Evolutionary conservation across 2,329 filamentous ascomycete genomes (phyloP).

Genomic region (Pseudogymnoascus sp.): DNA sequence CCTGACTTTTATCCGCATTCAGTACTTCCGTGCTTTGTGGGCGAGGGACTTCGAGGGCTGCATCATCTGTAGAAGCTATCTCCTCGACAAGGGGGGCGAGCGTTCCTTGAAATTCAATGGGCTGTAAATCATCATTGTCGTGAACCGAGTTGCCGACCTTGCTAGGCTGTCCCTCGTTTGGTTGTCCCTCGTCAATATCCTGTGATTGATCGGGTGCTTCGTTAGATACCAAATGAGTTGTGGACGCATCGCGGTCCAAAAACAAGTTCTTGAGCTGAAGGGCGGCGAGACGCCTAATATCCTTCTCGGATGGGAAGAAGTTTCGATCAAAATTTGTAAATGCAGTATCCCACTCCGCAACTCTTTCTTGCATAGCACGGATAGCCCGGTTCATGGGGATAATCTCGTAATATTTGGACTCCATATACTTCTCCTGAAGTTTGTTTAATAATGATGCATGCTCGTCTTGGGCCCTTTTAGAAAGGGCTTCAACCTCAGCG

Average conservation of each 20-base stretch:
- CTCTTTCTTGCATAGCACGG: conserved; percentile 84
- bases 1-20: background rate
- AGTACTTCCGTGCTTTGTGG: background rate
- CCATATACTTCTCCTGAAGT: conserved; percentile 84
- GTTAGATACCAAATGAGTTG: conserved; percentile 61
- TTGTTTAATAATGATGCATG: conserved; percentile 64
- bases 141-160: background rate
- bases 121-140: background rate
- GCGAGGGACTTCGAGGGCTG: background rate
- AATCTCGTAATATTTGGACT: conserved; percentile 92
- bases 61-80: background rate
- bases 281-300: conserved; percentile 85
- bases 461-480: conserved; percentile 75
- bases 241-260: conserved; percentile 71
- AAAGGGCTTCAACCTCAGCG: conserved; percentile 69
- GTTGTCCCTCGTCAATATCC: conserved; percentile 38
- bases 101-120: background rate
- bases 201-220: conserved; percentile 53
- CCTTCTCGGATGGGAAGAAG: conserved; percentile 90
- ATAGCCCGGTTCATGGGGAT: conserved; percentile 87
- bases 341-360: conserved; percentile 83
- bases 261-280: conserved; percentile 94
- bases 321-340: conserved; percentile 89
- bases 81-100: conserved; percentile 1
- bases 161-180: conserved; percentile 22